Evolutionary conservation across 805 yeast genomes (phyloP).

Genomic region (Starmerella powellii): DNA sequence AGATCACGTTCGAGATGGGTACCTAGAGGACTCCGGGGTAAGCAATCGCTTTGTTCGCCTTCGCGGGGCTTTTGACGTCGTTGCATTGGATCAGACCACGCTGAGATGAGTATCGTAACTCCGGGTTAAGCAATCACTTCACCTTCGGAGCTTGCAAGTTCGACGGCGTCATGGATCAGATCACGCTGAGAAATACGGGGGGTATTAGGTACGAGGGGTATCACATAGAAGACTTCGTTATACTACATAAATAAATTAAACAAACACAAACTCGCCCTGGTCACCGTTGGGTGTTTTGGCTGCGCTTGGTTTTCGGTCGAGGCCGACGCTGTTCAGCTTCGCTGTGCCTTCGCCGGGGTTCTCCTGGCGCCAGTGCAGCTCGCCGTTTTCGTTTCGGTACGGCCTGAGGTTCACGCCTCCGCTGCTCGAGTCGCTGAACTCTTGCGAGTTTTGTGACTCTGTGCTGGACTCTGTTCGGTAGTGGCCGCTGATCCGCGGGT

Average conservation of each 20-base stretch:
- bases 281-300: conserved; percentile 24
- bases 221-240: no score
- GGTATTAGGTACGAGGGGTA: no score
- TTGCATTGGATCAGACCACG: no score
- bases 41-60: no score
- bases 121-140: no score
- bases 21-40: no score
- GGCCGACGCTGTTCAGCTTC: conserved; percentile 19
- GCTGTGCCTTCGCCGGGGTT: conserved; percentile 9
- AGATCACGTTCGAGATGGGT: no score
- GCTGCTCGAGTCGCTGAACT: conserved; percentile 20
- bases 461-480: conserved; percentile 30
- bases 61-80: no score
- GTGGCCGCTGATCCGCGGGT: conserved; percentile 15
- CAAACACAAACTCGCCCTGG: conserved; percentile 28
- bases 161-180: no score
- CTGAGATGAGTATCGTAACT: no score
- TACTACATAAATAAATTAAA: conserved; percentile 17
- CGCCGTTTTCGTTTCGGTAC: conserved; percentile 28
- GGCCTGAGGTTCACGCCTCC: conserved; percentile 24
- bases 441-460: conserved; percentile 20
- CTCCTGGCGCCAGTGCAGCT: conserved; percentile 25
- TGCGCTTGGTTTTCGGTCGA: conserved; percentile 26
- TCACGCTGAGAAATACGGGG: no score
- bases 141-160: no score